Evolutionary conservation across 1,284 basidiomycete genomes (phyloP), one percentile per base, ranked within the genome.

Genomic region (Ceratobasidium sp.): DNA sequence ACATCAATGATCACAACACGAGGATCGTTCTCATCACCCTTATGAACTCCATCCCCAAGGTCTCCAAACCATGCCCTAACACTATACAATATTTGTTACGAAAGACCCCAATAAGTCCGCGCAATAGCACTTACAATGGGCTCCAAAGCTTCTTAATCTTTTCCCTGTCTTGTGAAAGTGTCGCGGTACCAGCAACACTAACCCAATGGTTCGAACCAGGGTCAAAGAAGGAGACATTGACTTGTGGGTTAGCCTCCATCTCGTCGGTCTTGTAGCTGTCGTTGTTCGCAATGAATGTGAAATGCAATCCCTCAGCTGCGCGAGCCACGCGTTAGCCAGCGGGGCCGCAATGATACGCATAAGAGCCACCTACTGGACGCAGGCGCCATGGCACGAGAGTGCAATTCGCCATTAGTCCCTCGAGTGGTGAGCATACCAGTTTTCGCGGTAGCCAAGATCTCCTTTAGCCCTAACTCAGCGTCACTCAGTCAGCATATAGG

Each of bases 321-420:
- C 69, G 52, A 52, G 77, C 4, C 68, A 77, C 57, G 1, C 44
- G n/a, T 50, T 20, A 54, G 20, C 13, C 28, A 5, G 9, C 12
- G 33, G 48, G 28, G 5, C n/a, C 9, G 13, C 13, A 46, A 46
- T 13, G 12, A 26, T 38, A 20, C 23, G 46, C 23, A 69, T 65
- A 28, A 61, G 38, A 48, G 20, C 3, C 28, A 86, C 90, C 79
- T 83, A 94, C 92, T 90, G 67, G 88, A 86, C 7, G 89, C 86
- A 23, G 93, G 92, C n/a, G 88, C 88, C 95, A 96, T 97, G 50
- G 93, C 92, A 69, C 96, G 89, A 9, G 94, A 91, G 84, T 97
- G 95, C 48, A 98, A 85, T 68, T 88, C 86, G 1, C 95, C 95
- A 80, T 91, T 87, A n/a, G 89, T 83, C n/a, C 90, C 88, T 64